These are phyloP conservation scores for Rhodomyrtus tomentosa DNA, from an alignment of 345 rosid genomes.

Conservation along the genomic window DNA sequence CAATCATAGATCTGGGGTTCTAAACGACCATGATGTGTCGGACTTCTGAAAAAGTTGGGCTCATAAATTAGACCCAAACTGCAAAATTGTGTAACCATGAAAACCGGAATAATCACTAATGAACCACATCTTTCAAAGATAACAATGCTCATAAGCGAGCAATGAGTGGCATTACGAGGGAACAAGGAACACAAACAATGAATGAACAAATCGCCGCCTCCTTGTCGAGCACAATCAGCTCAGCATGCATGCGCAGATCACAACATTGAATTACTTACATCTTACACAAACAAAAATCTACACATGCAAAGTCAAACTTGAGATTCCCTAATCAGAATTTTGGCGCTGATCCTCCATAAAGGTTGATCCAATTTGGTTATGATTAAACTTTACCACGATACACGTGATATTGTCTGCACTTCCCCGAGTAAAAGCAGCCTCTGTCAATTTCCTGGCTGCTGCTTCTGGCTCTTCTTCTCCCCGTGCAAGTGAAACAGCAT, in stretches of 20 bases:
- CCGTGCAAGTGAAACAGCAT: conserved; percentile 70
- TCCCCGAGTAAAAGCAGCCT: conserved; percentile 72
- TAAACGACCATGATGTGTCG: not conserved
- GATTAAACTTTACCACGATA: conserved; percentile 81
- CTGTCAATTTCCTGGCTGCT: conserved; percentile 81
- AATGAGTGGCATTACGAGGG: not conserved
- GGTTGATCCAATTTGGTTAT: conserved; percentile 20
- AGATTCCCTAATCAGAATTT: conserved; percentile 6
- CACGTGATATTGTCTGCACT: conserved; percentile 98
- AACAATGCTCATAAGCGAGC: not conserved
- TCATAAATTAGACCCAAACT: not conserved
- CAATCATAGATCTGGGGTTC: too few relatives aligned
- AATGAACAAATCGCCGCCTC: conserved; percentile 24
- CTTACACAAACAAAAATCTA: conserved; percentile 7
- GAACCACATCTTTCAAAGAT: not conserved
- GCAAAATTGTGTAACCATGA: not conserved
- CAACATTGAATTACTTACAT: not conserved
- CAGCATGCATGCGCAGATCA: conserved; percentile 12
- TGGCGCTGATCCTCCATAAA: not conserved
- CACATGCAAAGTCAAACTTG: conserved; percentile 3
- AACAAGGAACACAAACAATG: conserved; percentile 9
- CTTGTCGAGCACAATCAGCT: conserved; percentile 17
- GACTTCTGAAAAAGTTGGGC: not conserved
- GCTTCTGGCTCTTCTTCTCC: conserved; percentile 71
- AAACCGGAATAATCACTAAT: not conserved